phyloP scores from a whole-genome alignment of 352 stramenopile species.

The Globisporangium megalacanthum region DNA sequence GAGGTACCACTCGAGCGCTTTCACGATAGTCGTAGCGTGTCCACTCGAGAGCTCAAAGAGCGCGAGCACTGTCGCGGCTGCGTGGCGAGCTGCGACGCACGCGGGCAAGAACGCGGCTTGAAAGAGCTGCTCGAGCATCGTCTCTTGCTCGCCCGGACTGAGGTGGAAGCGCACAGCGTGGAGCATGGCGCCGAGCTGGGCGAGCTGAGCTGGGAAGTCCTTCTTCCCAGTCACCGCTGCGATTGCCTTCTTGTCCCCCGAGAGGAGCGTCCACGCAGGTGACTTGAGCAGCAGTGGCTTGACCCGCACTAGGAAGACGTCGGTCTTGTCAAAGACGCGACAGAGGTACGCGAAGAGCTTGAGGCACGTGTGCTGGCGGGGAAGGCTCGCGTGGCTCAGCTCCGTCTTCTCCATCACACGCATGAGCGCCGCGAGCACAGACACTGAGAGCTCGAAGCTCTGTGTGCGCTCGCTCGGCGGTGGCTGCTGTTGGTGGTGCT shows the following conservation, averaged over 20 bases:
- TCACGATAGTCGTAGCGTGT: slow-evolving; percentile 31
- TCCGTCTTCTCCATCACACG: slow-evolving; percentile 47
- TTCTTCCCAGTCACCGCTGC: slow-evolving; percentile 36
- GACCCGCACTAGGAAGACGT: slow-evolving; percentile 35
- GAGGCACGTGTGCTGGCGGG: slow-evolving; percentile 43
- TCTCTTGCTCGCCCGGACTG: slow-evolving; percentile 18
- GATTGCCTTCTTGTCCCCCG: slow-evolving; percentile 45
- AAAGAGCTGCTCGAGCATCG: slow-evolving; percentile 45
- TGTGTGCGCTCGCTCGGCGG: slow-evolving; percentile 22
- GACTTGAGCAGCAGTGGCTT: slow-evolving; percentile 47
- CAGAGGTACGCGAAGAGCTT: slow-evolving; percentile 63
- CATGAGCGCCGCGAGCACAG: slow-evolving; percentile 36
- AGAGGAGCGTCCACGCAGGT: slow-evolving; percentile 34
- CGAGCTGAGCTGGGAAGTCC: slow-evolving; percentile 46
- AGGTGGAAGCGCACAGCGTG: slow-evolving; percentile 59
- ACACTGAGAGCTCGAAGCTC: slow-evolving; percentile 39
- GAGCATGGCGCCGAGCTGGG: slow-evolving; percentile 37
- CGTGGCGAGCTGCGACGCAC: slow-evolving; percentile 45
- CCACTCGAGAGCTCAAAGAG: slow-evolving; percentile 42
- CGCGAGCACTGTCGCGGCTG: slow-evolving; percentile 41
- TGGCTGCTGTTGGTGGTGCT: neutral
- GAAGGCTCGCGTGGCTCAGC: slow-evolving; percentile 35
- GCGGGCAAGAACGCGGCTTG: slow-evolving; percentile 50
- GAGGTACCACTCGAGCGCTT: slow-evolving; percentile 49
- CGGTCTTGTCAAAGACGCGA: slow-evolving; percentile 36